Base-by-base conservation (phyloP, 352 stramenopile genomes). In the Globisporangium nunn region DNA sequence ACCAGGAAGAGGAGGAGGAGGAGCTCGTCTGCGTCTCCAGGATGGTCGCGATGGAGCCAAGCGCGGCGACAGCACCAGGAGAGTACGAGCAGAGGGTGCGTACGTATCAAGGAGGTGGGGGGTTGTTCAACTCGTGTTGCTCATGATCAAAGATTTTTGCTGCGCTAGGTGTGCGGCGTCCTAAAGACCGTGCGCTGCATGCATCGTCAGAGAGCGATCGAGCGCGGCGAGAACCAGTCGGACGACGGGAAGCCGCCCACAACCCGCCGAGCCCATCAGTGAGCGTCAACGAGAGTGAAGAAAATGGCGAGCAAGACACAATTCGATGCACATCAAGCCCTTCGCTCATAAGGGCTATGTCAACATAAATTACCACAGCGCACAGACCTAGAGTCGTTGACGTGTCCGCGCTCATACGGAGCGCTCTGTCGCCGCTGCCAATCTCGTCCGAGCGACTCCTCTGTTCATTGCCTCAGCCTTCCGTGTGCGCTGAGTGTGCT, bases 11-110 rank as follows among this genome's bases (percentile, higher is more conserved):
- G 3, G 43, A 56, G 3, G 43, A 85, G 52, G 71, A 88, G 31
- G 81, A 91, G 53, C 74, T 91, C 14, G 77, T 88, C 41, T 87
- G 79, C 45, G 77, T 88, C 17, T 89, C 77, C 14, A 87, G 59
- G 15, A 89, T 89, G 81, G 68, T 91, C 54, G 57, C 75, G 29
- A 58, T 73, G n/a, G 65, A 73, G 14, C 52, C 56, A 1, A 48
- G 58, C 0, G 35, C 54, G 4, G 52, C 44, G 33, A 28, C 61
- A 15, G 65, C 62, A 2, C 56, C 59, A 31, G 47, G 41, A 11
- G 54, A 61, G 40, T 55, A 49, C n/a, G 54, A 78, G 31, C 67
- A 75, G 23, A 66, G 73, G 44, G 73, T 76, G 45, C 39, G 60
- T 39, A 51, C 37, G 37, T 12, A 53, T 30, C 6, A 14, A 30